Evolutionary conservation across 257 asterid genomes (phyloP), one percentile per base, ranked within the genome.

Genomic region (Asclepias syriaca): DNA sequence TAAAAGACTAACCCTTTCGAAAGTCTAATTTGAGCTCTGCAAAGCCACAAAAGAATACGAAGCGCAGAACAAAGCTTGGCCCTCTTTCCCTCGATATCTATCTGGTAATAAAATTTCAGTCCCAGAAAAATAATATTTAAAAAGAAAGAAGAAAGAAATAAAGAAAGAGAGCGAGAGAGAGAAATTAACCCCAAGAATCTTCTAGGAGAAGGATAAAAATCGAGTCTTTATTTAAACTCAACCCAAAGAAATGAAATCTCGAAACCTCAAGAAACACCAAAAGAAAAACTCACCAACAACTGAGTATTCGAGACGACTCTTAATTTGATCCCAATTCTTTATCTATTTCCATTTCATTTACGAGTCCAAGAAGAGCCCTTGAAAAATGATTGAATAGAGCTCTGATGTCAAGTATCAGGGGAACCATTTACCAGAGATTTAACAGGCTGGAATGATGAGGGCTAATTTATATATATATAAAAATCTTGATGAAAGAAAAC

Each of bases 331-430:
- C 68, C 74, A 40, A 50, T 57, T 63, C 49, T 71, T 48, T 48
- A 75, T 68, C 57, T 70, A 79, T 64, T 75, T 69, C 65, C 68
- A 79, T 64, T 75, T 69, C 65, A 84, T 75, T 79, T 74, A 83
- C 48, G 79, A 80, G 81, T 50, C 61, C 70, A 67, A 16, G 59
- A 70, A 16, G 59, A 70, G 66, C 74, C 67, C 37, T 2, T 72
- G 85, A 81, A 78, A 78, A 84, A 86, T 89, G 89, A 91, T 89
- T 80, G 89, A 81, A 75, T 77, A 66, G 77, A 79, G 85, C 93
- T 84, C 86, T 65, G 89, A 82, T 90, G 96, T 79, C 97, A 85
- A 87, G 96, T 93, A 93, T 86, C 80, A 84, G 82, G 93, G 98
- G 89, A 87, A 88, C 93, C 90, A 78, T 87, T 80, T 77, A 81